Evolutionary conservation across 805 yeast genomes (phyloP).

Genomic region (Kodamaea sagamina): DNA sequence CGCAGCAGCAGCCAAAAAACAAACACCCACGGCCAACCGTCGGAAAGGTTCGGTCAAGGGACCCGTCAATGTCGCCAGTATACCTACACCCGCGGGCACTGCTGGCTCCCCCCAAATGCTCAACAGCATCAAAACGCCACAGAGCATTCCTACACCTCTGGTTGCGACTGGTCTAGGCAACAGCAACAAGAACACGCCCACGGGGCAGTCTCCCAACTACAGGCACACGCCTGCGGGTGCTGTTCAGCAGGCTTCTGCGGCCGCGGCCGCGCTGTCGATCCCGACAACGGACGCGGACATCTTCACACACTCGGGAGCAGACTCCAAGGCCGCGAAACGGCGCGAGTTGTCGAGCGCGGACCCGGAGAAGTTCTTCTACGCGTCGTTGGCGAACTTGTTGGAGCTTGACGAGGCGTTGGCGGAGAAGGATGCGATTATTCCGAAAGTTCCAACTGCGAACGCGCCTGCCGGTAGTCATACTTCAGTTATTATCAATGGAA

Average conservation of each 20-base stretch:
- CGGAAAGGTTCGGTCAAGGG: conserved; percentile 27
- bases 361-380: conserved; percentile 51
- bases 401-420: conserved; percentile 45
- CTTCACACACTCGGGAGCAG: conserved; percentile 31
- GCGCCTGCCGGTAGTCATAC: conserved; percentile 27
- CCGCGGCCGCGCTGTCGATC: conserved; percentile 10
- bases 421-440: conserved; percentile 19
- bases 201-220: conserved; percentile 38
- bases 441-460: conserved; percentile 18
- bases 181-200: conserved; percentile 45
- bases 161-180: conserved; percentile 28
- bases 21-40: conserved; percentile 15
- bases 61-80: conserved; percentile 25
- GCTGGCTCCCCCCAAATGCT: conserved; percentile 42
- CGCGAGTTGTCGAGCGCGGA: conserved; percentile 48
- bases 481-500: conserved; percentile 22
- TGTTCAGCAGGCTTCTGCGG: not conserved
- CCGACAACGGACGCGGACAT: conserved; percentile 23
- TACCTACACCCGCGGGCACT: conserved; percentile 38
- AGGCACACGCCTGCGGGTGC: conserved; percentile 10
- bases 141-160: conserved; percentile 46
- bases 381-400: conserved; percentile 52
- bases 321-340: conserved; percentile 45
- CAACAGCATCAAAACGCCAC: conserved; percentile 45
- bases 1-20: conserved; percentile 5